These are phyloP conservation scores for Monosporascus sp. DNA, from an alignment of 2,329 filamentous ascomycete genomes.

Conservation along the genomic window DNA sequence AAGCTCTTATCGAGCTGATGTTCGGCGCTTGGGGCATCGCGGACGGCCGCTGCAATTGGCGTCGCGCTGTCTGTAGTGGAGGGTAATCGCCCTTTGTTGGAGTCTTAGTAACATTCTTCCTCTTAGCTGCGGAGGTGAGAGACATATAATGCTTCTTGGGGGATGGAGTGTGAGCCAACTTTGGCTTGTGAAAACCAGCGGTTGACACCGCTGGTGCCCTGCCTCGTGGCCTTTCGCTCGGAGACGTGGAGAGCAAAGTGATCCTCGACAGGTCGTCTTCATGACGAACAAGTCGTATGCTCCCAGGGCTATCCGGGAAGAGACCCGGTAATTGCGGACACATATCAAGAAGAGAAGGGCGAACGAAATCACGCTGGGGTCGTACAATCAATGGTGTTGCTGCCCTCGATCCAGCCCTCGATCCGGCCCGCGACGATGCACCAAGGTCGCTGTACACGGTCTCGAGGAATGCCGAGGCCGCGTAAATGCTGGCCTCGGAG, in stretches of 20 bases:
- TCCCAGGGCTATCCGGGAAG: conserved; percentile 32
- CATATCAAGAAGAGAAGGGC: conserved; percentile 30
- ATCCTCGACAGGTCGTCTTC: conserved; percentile 21
- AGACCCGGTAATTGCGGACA: conserved; percentile 16
- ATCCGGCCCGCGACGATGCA: conserved; percentile 25
- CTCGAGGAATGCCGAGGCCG: conserved; percentile 74
- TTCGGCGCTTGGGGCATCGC: conserved; percentile 68
- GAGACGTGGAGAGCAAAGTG: conserved; percentile 21
- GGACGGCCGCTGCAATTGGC: conserved; percentile 64
- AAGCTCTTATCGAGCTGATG: conserved; percentile 63
- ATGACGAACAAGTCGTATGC: conserved; percentile 38
- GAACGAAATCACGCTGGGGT: conserved; percentile 37
- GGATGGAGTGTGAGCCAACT: conserved; percentile 26
- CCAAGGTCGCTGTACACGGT: conserved; percentile 63
- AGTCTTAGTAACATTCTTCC: conserved; percentile 44
- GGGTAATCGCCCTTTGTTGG: conserved; percentile 42
- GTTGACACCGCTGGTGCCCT: conserved; percentile 10
- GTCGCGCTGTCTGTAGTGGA: conserved; percentile 52
- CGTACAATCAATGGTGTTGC: conserved; percentile 66
- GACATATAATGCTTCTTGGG: conserved; percentile 35
- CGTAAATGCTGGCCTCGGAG: conserved; percentile 72
- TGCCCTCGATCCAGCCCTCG: conserved; percentile 58
- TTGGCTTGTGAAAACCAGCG: conserved; percentile 18
- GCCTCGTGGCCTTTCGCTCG: conserved; percentile 11
- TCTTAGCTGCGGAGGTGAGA: conserved; percentile 38